phyloP scores from a whole-genome alignment of 768 basidiomycete genomes.

The Podaxis sp. region DNA sequence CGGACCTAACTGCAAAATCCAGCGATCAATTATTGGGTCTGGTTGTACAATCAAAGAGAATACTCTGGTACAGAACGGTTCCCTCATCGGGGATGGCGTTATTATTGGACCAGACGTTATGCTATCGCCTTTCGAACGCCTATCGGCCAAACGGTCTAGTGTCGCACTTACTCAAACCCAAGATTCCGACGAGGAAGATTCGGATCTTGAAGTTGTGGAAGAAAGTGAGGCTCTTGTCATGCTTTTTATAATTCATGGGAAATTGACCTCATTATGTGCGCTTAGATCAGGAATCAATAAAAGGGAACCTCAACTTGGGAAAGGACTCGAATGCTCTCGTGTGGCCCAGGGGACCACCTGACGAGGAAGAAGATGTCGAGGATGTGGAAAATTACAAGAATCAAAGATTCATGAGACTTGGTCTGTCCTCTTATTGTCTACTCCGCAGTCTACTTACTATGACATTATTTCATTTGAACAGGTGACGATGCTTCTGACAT shows the following conservation, averaged over 20 bases:
- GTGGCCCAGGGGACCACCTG: slow-evolving; percentile 71
- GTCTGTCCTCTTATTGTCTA: slow-evolving; percentile 33
- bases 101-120: slow-evolving; percentile 70
- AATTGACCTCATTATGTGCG: slow-evolving; percentile 7
- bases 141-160: slow-evolving; percentile 51
- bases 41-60: slow-evolving; percentile 71
- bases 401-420: slow-evolving; percentile 73
- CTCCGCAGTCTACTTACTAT: not conserved
- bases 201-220: slow-evolving; percentile 69
- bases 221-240: slow-evolving; percentile 43
- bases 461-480: slow-evolving; percentile 21
- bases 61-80: slow-evolving; percentile 69
- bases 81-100: slow-evolving; percentile 81
- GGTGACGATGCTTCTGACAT: slow-evolving; percentile 68
- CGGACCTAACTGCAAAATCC: slow-evolving; percentile 69
- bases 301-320: slow-evolving; percentile 52
- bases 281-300: slow-evolving; percentile 49
- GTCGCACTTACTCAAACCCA: slow-evolving; percentile 15
- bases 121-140: slow-evolving; percentile 67
- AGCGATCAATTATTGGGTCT: slow-evolving; percentile 79
- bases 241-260: slow-evolving; percentile 13
- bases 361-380: slow-evolving; percentile 63
- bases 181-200: slow-evolving; percentile 47
- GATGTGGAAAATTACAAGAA: slow-evolving; percentile 55
- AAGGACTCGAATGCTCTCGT: slow-evolving; percentile 72